Conservation (phyloP, 257 asterid species). For the Perilla frutescens region DNA sequence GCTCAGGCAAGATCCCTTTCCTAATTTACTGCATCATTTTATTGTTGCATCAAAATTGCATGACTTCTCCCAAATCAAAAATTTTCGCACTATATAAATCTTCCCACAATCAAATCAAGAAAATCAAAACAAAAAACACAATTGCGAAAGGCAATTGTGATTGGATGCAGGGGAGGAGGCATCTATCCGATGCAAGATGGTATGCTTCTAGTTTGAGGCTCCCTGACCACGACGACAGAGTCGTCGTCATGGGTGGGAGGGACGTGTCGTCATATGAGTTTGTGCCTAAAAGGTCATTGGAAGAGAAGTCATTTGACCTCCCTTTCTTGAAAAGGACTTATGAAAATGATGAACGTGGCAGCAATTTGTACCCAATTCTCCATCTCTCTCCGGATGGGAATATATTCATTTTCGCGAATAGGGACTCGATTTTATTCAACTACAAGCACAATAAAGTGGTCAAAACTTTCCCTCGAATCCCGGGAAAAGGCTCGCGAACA, state of each 20-base stretch:
- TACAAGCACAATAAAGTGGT: slow-evolving; percentile 50
- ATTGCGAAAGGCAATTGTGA: slow-evolving; percentile 43
- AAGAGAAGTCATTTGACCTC: slow-evolving; percentile 38
- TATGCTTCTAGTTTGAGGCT: slow-evolving; percentile 55
- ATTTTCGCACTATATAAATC: slow-evolving; percentile 27
- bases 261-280: slow-evolving; percentile 54
- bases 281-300: slow-evolving; percentile 45
- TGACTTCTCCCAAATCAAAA: slow-evolving; percentile 5
- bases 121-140: not conserved
- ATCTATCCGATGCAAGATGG: slow-evolving; percentile 48
- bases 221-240: slow-evolving; percentile 55
- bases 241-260: slow-evolving; percentile 61
- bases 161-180: slow-evolving; percentile 48
- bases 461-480: slow-evolving; percentile 57
- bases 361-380: slow-evolving; percentile 65
- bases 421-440: slow-evolving; percentile 66
- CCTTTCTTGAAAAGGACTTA: slow-evolving; percentile 54
- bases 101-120: not conserved
- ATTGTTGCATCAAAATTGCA: slow-evolving; percentile 18
- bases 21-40: not conserved
- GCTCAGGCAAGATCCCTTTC: slow-evolving; percentile 32
- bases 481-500: slow-evolving; percentile 62
- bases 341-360: slow-evolving; percentile 40
- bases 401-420: slow-evolving; percentile 62
- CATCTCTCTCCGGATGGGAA: slow-evolving; percentile 74